A percentile compares a stretch with the other conserved stretches of the same genome.
Conservation (phyloP, 371 early-diverging fungal genomes). For the Apophysomyces elegans region DNA sequence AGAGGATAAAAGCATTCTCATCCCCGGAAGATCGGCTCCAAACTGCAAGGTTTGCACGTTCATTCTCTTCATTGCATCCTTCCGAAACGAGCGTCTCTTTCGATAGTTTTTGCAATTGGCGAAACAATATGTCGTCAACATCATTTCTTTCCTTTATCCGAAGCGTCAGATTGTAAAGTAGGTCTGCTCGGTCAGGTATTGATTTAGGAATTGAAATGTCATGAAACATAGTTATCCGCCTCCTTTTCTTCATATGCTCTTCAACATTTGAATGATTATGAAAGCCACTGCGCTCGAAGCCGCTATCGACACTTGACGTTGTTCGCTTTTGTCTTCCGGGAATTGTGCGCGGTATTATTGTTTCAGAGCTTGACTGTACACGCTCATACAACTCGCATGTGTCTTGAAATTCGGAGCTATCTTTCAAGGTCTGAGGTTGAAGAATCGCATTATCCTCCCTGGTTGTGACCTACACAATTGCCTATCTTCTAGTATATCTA, state of each 20-base stretch:
- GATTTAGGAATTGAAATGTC: not conserved
- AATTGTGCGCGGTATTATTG: no score
- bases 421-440: no score
- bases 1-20: not conserved
- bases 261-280: no score
- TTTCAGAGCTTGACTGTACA: no score
- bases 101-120: not conserved
- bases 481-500: no score
- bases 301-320: no score
- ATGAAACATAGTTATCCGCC: not conserved
- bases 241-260: not conserved
- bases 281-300: no score
- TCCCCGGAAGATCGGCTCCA: not conserved
- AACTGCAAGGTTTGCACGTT: not conserved
- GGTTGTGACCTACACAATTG: no score
- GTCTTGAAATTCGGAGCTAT: no score
- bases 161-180: not conserved
- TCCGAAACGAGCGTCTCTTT: not conserved
- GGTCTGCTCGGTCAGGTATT: not conserved
- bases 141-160: not conserved
- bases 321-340: no score
- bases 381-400: no score
- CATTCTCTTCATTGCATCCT: not conserved
- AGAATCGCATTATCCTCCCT: no score
- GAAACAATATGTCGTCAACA: not conserved